Evolutionary conservation across 345 rosid species (phyloP).

Genomic region (Sisymbrium irio): DNA sequence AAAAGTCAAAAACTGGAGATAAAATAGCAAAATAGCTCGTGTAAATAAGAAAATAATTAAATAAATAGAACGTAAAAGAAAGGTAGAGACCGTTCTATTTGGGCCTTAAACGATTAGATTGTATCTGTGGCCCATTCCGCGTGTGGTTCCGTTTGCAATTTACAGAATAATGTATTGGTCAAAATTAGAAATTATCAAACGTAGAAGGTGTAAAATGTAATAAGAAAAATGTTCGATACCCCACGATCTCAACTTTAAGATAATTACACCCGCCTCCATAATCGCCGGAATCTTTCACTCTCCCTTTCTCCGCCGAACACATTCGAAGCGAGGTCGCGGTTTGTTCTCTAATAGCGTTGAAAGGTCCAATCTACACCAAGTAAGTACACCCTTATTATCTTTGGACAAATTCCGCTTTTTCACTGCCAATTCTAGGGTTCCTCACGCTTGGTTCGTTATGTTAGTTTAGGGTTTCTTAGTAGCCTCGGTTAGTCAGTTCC

Average conservation of each 20-base stretch:
- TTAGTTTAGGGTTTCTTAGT: background rate
- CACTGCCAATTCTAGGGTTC: constrained; percentile 23
- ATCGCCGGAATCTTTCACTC: constrained; percentile 21
- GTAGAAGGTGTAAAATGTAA: background rate
- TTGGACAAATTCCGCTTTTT: background rate
- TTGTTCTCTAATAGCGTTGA: background rate
- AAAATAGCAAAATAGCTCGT: too few relatives aligned
- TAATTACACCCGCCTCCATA: constrained; percentile 35
- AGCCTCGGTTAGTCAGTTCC: background rate
- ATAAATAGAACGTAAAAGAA: too few relatives aligned
- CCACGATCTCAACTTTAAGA: constrained; percentile 33
- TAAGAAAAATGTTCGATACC: background rate
- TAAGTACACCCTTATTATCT: background rate
- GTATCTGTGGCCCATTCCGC: background rate
- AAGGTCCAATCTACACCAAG: background rate
- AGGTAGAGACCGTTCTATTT: background rate
- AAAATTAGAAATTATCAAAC: background rate
- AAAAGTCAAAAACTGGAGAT: too few relatives aligned
- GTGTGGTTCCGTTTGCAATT: background rate
- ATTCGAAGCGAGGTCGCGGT: background rate
- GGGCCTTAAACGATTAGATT: background rate
- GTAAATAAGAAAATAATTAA: too few relatives aligned
- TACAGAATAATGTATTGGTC: background rate
- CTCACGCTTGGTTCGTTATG: background rate
- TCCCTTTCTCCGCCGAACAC: constrained; percentile 27